phyloP scores from a whole-genome alignment of 257 asterid species.

The Coffea eugenioides region DNA sequence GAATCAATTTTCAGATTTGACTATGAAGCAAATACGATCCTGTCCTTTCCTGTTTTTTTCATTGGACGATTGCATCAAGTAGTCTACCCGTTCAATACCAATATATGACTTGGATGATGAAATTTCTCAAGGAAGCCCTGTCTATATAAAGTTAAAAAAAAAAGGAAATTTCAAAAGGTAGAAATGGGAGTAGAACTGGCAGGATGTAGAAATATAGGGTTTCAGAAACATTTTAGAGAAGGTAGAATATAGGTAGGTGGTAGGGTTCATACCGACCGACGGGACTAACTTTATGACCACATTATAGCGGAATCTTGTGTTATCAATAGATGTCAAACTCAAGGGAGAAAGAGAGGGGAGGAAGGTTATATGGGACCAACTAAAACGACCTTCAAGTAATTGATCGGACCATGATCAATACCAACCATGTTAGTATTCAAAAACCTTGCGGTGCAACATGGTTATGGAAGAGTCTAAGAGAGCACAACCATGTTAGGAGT shows the following conservation, averaged over 20 bases:
- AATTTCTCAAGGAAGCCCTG: not conserved
- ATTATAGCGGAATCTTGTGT: constrained; percentile 11
- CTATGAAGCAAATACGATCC: not conserved
- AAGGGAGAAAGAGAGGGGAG: not conserved
- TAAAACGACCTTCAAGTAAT: constrained; percentile 24
- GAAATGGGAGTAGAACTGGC: not conserved
- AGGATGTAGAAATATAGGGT: not conserved
- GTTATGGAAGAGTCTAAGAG: not conserved
- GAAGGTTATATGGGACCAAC: constrained; percentile 20
- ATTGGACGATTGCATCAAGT: not conserved
- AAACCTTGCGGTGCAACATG: not conserved
- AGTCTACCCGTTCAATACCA: not conserved
- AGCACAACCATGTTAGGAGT: too few species aligned
- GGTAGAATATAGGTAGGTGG: not conserved
- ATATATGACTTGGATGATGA: not conserved
- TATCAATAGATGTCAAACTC: not conserved
- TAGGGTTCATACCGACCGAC: constrained; percentile 33
- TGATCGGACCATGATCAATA: constrained; percentile 24
- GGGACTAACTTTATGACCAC: constrained; percentile 4
- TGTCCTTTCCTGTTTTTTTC: not conserved
- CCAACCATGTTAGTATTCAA: not conserved
- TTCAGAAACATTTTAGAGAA: not conserved
- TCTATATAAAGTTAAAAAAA: not conserved
- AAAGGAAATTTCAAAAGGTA: not conserved
- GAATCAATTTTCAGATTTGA: too few species aligned